Percentiles rank a stretch among this genome's conserved stretches.
These are phyloP conservation scores for Rhodotorula taiwanensis DNA, from an alignment of 768 basidiomycete genomes.

Conservation along the genomic window DNA sequence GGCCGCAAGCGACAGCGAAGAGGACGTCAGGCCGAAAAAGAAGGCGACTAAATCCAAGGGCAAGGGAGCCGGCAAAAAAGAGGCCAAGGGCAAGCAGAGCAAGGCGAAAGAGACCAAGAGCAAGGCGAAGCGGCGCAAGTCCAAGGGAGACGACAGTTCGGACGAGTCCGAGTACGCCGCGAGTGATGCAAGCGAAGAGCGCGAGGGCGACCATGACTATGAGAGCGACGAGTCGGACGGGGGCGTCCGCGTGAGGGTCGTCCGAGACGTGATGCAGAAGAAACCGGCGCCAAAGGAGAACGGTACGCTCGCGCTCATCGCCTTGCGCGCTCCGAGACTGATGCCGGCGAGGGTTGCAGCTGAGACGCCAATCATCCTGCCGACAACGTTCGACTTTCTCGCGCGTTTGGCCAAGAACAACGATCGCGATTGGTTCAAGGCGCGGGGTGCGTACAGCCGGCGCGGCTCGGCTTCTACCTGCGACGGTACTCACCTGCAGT, in stretches of 20 bases:
- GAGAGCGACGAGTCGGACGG: conserved; percentile 21
- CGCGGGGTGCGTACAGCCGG: conserved; percentile 61
- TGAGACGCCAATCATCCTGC: conserved; percentile 21
- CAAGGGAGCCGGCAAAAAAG: neutral
- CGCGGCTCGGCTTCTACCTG: no score
- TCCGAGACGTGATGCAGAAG: conserved; percentile 62
- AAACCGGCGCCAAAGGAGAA: conserved; percentile 78
- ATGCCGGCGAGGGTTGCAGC: conserved; percentile 10
- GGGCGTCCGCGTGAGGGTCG: conserved; percentile 66
- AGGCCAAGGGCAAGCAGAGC: conserved; percentile 14
- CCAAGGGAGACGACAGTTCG: conserved; percentile 2
- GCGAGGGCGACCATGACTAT: neutral
- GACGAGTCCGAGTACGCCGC: neutral
- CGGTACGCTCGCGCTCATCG: conserved; percentile 52
- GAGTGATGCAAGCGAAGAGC: conserved; percentile 12
- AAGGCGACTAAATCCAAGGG: conserved; percentile 18
- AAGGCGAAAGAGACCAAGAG: conserved; percentile 7
- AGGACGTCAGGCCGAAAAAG: neutral
- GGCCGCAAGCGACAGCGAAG: neutral
- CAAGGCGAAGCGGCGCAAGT: conserved; percentile 9
- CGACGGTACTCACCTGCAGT: neutral
- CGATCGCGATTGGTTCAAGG: conserved; percentile 62
- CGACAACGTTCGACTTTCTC: conserved; percentile 30
- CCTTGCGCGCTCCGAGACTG: neutral
- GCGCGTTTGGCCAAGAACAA: conserved; percentile 14